A percentile compares a stretch with the other conserved stretches of the same genome.
These are phyloP conservation scores for Colletotrichum sp. DNA, from an alignment of 2,329 filamentous ascomycete species.

Conservation along the genomic window DNA sequence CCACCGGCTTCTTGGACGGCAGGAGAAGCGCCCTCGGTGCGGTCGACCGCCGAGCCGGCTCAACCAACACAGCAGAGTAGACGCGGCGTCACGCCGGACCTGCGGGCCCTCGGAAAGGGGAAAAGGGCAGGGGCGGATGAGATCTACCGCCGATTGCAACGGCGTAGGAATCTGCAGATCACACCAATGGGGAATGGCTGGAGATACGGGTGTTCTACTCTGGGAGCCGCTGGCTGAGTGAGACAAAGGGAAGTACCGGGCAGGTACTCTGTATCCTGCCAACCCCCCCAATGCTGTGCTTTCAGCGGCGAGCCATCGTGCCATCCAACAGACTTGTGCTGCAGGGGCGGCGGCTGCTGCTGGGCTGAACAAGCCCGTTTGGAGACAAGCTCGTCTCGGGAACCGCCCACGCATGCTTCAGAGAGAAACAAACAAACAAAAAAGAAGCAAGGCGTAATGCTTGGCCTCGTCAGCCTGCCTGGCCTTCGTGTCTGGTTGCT, in stretches of 20 bases:
- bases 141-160: conserved; percentile 12
- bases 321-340: neutral
- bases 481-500: neutral
- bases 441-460: neutral
- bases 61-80: neutral
- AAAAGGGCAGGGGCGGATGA: neutral
- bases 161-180: neutral
- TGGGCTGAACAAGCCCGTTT: conserved; percentile 1
- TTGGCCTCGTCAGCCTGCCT: neutral
- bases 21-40: neutral
- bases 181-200: neutral
- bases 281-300: neutral
- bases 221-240: neutral
- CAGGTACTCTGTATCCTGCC: neutral
- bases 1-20: neutral
- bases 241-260: neutral
- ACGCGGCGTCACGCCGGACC: conserved; percentile 9
- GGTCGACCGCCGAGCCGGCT: neutral
- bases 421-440: conserved; percentile 1
- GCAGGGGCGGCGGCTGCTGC: conserved; percentile 12
- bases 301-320: neutral
- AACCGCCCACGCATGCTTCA: conserved; percentile 1
- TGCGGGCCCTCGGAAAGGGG: neutral
- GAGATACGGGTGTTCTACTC: conserved; percentile 1
- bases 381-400: conserved; percentile 9